Conservation (phyloP, 2,329 filamentous ascomycete genomes). For the Stachybotrys elegans region DNA sequence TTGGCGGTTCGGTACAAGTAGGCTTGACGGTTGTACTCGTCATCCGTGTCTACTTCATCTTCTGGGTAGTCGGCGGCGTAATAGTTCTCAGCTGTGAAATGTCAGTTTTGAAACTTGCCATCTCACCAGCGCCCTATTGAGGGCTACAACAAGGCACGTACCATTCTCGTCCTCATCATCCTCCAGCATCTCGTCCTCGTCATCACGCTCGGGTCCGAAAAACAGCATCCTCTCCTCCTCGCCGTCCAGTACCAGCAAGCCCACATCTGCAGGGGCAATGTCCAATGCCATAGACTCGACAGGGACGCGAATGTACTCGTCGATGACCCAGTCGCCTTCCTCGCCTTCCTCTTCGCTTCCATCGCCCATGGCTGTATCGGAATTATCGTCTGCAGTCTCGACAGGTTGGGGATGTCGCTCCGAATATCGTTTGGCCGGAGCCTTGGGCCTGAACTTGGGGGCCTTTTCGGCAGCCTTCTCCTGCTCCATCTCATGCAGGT, state of each 20-base stretch:
- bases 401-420: conserved; percentile 47
- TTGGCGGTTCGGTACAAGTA: conserved; percentile 51
- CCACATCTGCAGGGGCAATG: conserved; percentile 45
- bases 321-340: conserved; percentile 57
- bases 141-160: conserved; percentile 33
- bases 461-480: conserved; percentile 26
- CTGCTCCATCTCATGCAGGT: conserved; percentile 42
- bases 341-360: conserved; percentile 38
- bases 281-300: conserved; percentile 42
- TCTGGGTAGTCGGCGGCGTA: conserved; percentile 78
- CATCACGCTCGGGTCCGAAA: conserved; percentile 54
- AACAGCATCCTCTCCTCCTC: conserved; percentile 57
- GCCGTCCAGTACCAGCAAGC: conserved; percentile 51
- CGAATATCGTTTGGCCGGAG: conserved; percentile 47
- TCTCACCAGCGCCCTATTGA: too few species aligned
- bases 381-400: conserved; percentile 5
- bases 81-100: conserved; percentile 63
- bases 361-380: conserved; percentile 30
- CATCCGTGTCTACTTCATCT: conserved; percentile 68
- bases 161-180: conserved; percentile 64
- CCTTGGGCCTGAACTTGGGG: conserved; percentile 51
- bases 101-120: background rate
- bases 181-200: conserved; percentile 53
- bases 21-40: conserved; percentile 44
- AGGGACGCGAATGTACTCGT: conserved; percentile 60